phyloP scores from a whole-genome alignment of 2,329 filamentous ascomycete species.

The Basipetospora chlamydospora region DNA sequence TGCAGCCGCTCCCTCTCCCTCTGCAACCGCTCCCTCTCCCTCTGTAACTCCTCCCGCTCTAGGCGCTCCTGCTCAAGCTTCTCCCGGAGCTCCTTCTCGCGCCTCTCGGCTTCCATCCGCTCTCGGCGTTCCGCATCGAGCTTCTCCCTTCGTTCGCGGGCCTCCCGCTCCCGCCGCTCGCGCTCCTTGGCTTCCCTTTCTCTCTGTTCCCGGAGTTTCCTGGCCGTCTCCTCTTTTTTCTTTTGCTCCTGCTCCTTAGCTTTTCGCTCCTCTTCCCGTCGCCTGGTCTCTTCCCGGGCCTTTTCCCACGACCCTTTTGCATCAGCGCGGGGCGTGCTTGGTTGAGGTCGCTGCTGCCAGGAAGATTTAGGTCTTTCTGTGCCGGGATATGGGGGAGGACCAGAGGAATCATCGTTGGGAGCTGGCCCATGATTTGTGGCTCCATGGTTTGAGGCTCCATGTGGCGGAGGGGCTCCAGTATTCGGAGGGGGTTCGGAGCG shows the following conservation, averaged over 20 bases:
- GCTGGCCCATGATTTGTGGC: too few species aligned
- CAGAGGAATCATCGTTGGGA: slow-evolving; percentile 13
- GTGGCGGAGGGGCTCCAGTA: too few species aligned
- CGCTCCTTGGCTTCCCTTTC: slow-evolving; percentile 39
- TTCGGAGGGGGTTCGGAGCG: slow-evolving; percentile 19
- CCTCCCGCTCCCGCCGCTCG: slow-evolving; percentile 19
- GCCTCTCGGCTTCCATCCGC: slow-evolving; percentile 8
- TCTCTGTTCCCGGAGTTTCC: slow-evolving; percentile 36
- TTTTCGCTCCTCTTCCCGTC: slow-evolving; percentile 49
- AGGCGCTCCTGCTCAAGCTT: slow-evolving; percentile 19
- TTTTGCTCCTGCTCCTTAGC: slow-evolving; percentile 46
- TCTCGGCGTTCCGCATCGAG: slow-evolving; percentile 8
- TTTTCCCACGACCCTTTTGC: slow-evolving; percentile 43
- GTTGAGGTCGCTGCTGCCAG: slow-evolving; percentile 19
- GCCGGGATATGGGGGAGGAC: slow-evolving; percentile 11
- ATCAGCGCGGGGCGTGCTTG: slow-evolving; percentile 7
- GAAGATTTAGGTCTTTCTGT: slow-evolving; percentile 21
- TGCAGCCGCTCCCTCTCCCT: slow-evolving; percentile 30
- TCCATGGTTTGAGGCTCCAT: too few species aligned
- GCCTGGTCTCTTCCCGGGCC: slow-evolving; percentile 51
- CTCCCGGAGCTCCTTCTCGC: slow-evolving; percentile 20
- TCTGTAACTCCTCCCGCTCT: slow-evolving; percentile 15
- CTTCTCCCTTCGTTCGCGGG: slow-evolving; percentile 8
- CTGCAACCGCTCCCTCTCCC: slow-evolving; percentile 20
- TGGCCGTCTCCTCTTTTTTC: slow-evolving; percentile 39